Base-by-base conservation (phyloP, 2,329 filamentous ascomycete genomes). In the Emericellopsis atlantica region DNA sequence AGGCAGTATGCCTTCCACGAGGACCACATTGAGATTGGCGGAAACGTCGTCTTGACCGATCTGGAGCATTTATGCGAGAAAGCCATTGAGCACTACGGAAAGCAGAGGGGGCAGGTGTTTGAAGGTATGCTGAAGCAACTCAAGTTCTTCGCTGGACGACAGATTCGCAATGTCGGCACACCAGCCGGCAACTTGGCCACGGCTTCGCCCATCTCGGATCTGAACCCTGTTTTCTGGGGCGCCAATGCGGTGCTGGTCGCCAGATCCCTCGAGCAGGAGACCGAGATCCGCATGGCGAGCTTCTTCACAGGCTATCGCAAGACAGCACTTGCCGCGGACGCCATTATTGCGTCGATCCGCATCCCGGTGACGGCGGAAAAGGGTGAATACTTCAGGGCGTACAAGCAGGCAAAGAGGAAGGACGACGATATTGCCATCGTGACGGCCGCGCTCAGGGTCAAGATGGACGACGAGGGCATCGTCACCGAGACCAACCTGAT, bases 341-440 rank as follows among this genome's bases (percentile, higher is more conserved):
- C 86, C 1, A 76, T 96, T 46, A 90, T 98, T 45, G 79, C 87
- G 1, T 81, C 81, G 34, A 81, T 98, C 46, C 77, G 82, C n/a
- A 86, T 98, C 36, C 92, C 92, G 0, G 65, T 84, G 3, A 82
- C 84, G 0, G 70, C 70, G 3, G 72, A 79, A 40, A 83, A 81
- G 51, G 81, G 84, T 4, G 92, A 96, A 56, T 87, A 81, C 55
- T 82, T 95, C 57, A 76, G 84, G 35, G 81, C 90, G 1, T 96
- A 95, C 62, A 98, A 98, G 62, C 90, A 96, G 58, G 79, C 92
- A 1, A 98, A 98, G 67, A 70, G 92, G 49, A 96, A 96, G 56
- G 92, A 98, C 52, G 92, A 98, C 52, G 92, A 98, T 55, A 96
- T 98, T 55, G 92, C 92, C 2, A 96, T 98, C 51, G 92, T 96